Evolutionary conservation across 2,329 filamentous ascomycete species (phyloP).

Genomic region (Shiraia sp.): DNA sequence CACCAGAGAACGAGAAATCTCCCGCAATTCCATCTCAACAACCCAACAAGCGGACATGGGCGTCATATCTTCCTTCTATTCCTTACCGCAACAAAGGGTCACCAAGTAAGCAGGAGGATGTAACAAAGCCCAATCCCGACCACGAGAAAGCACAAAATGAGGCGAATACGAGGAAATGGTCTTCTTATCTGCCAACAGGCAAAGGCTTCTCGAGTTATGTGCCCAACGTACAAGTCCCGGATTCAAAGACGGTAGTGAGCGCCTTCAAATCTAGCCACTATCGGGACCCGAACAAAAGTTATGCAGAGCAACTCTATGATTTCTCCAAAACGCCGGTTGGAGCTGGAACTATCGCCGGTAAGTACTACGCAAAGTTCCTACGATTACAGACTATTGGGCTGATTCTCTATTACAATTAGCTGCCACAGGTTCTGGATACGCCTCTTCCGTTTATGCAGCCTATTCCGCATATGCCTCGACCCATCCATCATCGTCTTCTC

Average conservation of each 20-base stretch:
- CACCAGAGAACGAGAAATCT: constrained; percentile 23
- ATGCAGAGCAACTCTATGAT: constrained; percentile 54
- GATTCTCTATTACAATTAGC: constrained; percentile 26
- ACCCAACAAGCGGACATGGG: constrained; percentile 41
- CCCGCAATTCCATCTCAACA: constrained; percentile 14
- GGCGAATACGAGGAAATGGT: constrained; percentile 48
- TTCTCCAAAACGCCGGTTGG: constrained; percentile 57
- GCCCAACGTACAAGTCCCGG: constrained; percentile 43
- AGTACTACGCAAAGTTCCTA: constrained; percentile 2
- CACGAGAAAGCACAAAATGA: constrained; percentile 40
- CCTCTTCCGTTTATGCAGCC: constrained; percentile 53
- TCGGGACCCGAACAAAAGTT: constrained; percentile 53
- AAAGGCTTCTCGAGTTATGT: constrained; percentile 54
- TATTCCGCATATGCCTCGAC: constrained; percentile 52
- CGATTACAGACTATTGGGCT: no score
- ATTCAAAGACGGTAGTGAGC: constrained; percentile 48
- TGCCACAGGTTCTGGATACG: constrained; percentile 52
- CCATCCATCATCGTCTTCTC: constrained; percentile 34
- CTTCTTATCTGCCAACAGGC: constrained; percentile 52
- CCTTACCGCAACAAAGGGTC: constrained; percentile 38
- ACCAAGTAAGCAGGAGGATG: constrained; percentile 16
- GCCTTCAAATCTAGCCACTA: constrained; percentile 51
- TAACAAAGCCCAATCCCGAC: constrained; percentile 28
- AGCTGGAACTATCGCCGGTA: constrained; percentile 50
- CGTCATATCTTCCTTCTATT: constrained; percentile 46